Evolutionary conservation across 306 rosid genomes (phyloP).

Genomic region (Cicer yamashitae): DNA sequence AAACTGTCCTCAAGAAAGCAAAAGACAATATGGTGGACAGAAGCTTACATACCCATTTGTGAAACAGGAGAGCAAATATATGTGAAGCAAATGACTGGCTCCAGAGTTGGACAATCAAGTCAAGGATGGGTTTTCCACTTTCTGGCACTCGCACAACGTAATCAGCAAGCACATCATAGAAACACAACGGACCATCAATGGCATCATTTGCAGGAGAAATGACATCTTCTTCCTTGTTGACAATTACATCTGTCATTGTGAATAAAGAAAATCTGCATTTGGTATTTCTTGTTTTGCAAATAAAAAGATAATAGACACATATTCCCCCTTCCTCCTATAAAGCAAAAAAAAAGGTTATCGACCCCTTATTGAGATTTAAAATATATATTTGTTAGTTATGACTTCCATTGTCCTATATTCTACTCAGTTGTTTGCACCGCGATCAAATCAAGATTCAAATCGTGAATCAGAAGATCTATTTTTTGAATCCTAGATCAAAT

Average conservation of each 20-base stretch:
- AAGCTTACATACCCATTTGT: conserved; percentile 86
- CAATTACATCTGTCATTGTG: conserved; percentile 65
- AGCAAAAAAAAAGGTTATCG: background rate
- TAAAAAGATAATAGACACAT: conserved; percentile 3
- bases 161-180: conserved; percentile 93
- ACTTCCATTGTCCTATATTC: background rate
- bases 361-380: conserved; percentile 19
- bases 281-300: conserved; percentile 28
- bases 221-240: conserved; percentile 74
- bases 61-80: conserved; percentile 87
- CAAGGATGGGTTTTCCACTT: conserved; percentile 82
- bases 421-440: background rate
- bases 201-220: conserved; percentile 66
- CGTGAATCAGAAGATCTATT: background rate
- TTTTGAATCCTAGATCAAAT: background rate
- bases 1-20: background rate
- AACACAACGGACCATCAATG: conserved; percentile 63
- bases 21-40: conserved; percentile 1
- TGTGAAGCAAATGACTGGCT: conserved; percentile 98
- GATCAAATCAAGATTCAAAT: background rate
- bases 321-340: background rate
- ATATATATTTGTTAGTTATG: conserved; percentile 20
- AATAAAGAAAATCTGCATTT: conserved; percentile 40
- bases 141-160: conserved; percentile 78
- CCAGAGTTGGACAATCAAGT: conserved; percentile 92